phyloP scores from a whole-genome alignment of 1,139 yeast genomes.

The Arxiozyma heterogenica region DNA sequence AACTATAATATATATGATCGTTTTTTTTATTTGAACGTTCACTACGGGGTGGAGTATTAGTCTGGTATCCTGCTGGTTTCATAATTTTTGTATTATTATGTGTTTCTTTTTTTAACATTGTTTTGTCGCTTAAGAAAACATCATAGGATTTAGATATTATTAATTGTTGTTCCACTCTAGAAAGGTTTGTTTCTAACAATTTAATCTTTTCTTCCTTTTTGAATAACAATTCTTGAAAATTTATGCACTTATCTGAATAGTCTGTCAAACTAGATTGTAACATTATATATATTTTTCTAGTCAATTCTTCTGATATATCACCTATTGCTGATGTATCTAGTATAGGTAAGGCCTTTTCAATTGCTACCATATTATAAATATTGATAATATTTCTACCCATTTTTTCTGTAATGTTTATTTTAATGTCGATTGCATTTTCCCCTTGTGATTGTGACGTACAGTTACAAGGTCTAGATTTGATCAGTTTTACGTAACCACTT shows the following conservation, averaged over 20 bases:
- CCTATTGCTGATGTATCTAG: background rate
- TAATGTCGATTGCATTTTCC: slow-evolving; percentile 4
- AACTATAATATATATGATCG: background rate
- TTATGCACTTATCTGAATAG: background rate
- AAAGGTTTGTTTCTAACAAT: background rate
- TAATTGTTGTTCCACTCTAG: background rate
- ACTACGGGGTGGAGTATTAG: background rate
- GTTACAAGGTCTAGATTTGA: slow-evolving; percentile 7
- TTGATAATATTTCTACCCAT: slow-evolving; percentile 4
- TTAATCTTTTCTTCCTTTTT: background rate
- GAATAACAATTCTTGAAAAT: background rate
- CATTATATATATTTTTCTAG: background rate
- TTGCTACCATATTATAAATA: slow-evolving; percentile 2
- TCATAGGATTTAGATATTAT: background rate
- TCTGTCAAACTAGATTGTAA: background rate
- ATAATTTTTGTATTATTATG: background rate
- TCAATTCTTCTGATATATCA: background rate
- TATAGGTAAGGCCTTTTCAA: background rate
- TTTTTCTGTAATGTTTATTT: background rate
- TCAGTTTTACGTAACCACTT: no score
- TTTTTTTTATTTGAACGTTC: background rate
- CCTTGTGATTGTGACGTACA: slow-evolving; percentile 10
- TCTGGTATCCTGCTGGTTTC: background rate
- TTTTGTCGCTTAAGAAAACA: no score
- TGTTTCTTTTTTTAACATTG: background rate